Base-by-base conservation (phyloP, 306 rosid species). In the Dryas drummondii region DNA sequence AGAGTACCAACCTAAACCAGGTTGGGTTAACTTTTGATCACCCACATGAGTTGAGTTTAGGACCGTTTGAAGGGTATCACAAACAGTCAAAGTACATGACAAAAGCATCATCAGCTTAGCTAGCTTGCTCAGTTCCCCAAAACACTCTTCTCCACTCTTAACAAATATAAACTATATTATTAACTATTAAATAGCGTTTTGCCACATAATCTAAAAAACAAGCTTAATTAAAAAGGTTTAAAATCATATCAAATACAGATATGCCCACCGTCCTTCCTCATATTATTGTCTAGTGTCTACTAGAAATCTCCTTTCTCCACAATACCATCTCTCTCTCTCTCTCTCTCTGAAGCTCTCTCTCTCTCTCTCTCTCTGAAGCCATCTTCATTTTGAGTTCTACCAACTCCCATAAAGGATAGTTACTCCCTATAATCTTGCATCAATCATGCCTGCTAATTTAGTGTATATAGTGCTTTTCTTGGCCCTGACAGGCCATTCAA, bases 401-500 rank as follows among this genome's bases (percentile, higher is more conserved):
- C 78, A 57, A 17, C 22, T 40, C 49, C 46, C 66, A 15, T 2
- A 22, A 22, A 22, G 22, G 22, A 22, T 22, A 22, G 22, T 22
- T 9, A 64, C 42, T 73, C 2, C 66, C 52, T 49, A 52, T 65
- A 72, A 70, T 58, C 81, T 17, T 9, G 37, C 27, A 59, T 69
- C 83, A 86, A 66, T 79, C 86, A 94, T 94, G 98, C 82, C 83
- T 77, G 63, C 85, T 81, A 1, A 32, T 32, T 51, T 88, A 32
- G 75, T 85, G 58, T 88, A 78, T 63, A 65, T 90, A 54, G 59
- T 88, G 78, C 61, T 94, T 45, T 82, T 94, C 79, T 61, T 88
- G 15, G 86, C 89, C 63, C 73, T 88, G 13, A 79, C 90, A 72
- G 85, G 87, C 65, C 84, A 78, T 68, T 94, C 98, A 84, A 88